Evolutionary conservation across 2,329 filamentous ascomycete species (phyloP).

Genomic region (Beauveria pseudobassiana): DNA sequence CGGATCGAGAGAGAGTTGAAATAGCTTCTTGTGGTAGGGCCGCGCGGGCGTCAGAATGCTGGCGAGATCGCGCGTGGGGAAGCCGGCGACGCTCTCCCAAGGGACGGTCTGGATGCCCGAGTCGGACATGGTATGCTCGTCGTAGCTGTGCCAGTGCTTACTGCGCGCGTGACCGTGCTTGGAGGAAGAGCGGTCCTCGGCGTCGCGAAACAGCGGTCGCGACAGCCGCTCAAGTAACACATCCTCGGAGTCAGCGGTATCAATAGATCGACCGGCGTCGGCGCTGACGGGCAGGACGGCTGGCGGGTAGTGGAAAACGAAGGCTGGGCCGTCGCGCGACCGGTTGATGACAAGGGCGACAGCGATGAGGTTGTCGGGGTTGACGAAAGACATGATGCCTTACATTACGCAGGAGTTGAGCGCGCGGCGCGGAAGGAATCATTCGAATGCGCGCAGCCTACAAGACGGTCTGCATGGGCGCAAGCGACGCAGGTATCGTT

Average conservation of each 20-base stretch:
- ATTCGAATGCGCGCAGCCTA: too few species aligned
- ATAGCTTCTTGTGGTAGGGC: constrained; percentile 72
- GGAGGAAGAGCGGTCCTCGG: constrained; percentile 29
- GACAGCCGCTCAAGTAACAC: constrained; percentile 39
- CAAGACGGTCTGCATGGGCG: too few species aligned
- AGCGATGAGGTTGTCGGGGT: constrained; percentile 53
- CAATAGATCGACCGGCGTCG: constrained; percentile 27
- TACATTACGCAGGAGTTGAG: neutral
- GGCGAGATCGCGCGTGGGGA: constrained; percentile 69
- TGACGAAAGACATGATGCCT: constrained; percentile 40
- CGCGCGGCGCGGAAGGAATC: neutral
- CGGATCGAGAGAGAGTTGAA: constrained; percentile 75
- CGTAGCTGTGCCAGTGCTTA: constrained; percentile 25
- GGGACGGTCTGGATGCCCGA: constrained; percentile 52
- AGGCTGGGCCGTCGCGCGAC: constrained; percentile 69
- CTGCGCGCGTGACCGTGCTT: constrained; percentile 31
- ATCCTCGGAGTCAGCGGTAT: constrained; percentile 37
- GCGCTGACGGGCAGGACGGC: constrained; percentile 32
- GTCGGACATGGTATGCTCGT: constrained; percentile 48
- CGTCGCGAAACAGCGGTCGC: constrained; percentile 26
- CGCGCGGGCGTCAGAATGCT: constrained; percentile 70
- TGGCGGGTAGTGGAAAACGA: constrained; percentile 87
- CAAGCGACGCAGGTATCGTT: too few species aligned
- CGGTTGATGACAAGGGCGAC: constrained; percentile 68
- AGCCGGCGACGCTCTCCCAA: constrained; percentile 68